phyloP scores from a whole-genome alignment of 148 eudicot genomes.

The Suaeda aralocaspica region DNA sequence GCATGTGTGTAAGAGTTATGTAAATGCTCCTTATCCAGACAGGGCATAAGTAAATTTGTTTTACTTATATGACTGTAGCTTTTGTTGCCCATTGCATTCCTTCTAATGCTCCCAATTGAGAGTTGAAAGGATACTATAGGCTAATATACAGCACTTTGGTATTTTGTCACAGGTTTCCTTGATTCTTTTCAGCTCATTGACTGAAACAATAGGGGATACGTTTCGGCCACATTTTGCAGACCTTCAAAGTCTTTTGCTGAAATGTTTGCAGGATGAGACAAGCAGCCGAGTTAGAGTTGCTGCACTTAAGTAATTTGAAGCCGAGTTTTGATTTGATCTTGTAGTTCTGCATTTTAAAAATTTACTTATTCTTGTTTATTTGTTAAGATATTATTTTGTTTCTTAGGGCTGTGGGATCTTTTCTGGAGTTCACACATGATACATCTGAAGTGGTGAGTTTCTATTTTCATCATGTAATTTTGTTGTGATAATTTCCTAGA shows the following conservation, averaged over 20 bases:
- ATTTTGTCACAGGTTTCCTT: conserved; percentile 64
- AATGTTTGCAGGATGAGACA: conserved; percentile 84
- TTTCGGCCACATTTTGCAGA: conserved; percentile 86
- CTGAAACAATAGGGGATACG: conserved; percentile 86
- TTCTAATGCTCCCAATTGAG: not conserved
- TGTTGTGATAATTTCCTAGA: not conserved
- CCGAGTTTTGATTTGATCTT: conserved; percentile 6
- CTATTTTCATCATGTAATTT: conserved; percentile 3
- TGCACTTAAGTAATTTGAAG: conserved; percentile 70
- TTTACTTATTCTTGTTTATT: conserved; percentile 6
- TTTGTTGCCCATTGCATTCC: conserved; percentile 4
- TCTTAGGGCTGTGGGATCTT: conserved; percentile 93
- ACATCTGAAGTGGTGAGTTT: conserved; percentile 76
- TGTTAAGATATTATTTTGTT: conserved; percentile 14
- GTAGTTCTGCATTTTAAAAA: conserved; percentile 1
- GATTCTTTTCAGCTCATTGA: conserved; percentile 93
- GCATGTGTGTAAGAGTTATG: not conserved
- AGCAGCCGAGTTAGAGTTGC: conserved; percentile 93
- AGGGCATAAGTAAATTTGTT: not conserved
- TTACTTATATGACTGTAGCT: not conserved
- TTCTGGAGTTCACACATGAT: conserved; percentile 89
- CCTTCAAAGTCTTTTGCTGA: conserved; percentile 69
- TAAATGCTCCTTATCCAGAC: no score
- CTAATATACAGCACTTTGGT: conserved; percentile 25
- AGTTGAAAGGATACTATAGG: not conserved